Base-by-base conservation (phyloP, 202 grass and related monocot species). In the Elaeis oleifera region DNA sequence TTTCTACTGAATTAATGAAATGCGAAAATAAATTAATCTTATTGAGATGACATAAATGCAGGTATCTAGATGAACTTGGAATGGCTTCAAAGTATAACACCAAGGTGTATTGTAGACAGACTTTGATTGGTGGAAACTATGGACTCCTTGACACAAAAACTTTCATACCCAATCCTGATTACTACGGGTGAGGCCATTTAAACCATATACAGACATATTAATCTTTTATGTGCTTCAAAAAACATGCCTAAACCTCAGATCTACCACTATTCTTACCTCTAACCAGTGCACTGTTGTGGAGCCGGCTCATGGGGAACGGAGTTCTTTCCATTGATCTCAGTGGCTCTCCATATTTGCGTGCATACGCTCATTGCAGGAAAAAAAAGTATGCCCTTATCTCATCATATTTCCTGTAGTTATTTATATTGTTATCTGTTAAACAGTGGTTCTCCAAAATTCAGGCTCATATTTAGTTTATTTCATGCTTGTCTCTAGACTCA, bases 11-110 rank as follows among this genome's bases (percentile, higher is more conserved):
- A 44, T 44, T 44, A 44, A 13, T 44, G 36, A 11, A 44, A 44
- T 44, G 36, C 36, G 9, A 9, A 44, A 44, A 44, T 44, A 5
- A 27, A 44, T 44, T 44, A 44, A 44, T 44, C 9, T 44, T 3
- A 44, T 44, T 13, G 13, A 44, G 5, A 44, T 44, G 9, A 44
- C 36, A 44, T 44, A 3, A 44, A 44, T 44, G 8, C 69, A 99
- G 94, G 94, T 99, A 99, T 62, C 74, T 99, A 67, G 94, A 99
- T 84, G 88, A 99, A 71, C 74, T 99, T 60, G 94, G 94, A 26
- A 76, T 92, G 62, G 78, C 94, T 59, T 80, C 94, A 24, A 99
- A 82, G 72, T 99, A 99, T 81, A 79, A 99, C 60, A 94, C 88
- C 9, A 92, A 84, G 78, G 88, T 84, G 16, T 99, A 99, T 62